Percentiles rank a stretch among this genome's conserved stretches.
phyloP scores from a whole-genome alignment of 352 stramenopile species.

The Blastocystis sp. region DNA sequence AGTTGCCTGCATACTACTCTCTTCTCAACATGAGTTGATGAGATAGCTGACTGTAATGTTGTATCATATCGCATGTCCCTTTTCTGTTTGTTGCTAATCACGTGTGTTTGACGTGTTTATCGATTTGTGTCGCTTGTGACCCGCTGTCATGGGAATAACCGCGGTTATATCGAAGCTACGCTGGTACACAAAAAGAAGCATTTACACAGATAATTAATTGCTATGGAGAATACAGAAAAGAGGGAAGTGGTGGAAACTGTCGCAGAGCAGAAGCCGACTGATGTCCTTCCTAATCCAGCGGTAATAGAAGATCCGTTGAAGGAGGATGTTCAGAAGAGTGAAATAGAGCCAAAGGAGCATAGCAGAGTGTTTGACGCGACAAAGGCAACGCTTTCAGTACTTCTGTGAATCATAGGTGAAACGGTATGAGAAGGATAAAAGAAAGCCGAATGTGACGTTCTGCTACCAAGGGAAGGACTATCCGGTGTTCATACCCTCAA shows the following conservation, averaged over 20 bases:
- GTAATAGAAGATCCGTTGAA: background rate
- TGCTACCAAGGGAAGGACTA: conserved; percentile 66
- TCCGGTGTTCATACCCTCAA: background rate
- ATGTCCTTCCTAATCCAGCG: background rate
- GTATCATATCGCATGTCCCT: background rate
- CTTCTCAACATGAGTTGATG: background rate
- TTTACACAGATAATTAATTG: background rate
- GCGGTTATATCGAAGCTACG: background rate
- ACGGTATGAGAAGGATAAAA: background rate
- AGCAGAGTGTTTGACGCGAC: conserved; percentile 24
- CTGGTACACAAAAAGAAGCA: background rate
- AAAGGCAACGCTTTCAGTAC: background rate
- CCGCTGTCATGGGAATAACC: background rate
- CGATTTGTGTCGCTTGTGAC: too few relatives aligned
- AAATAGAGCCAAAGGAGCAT: background rate
- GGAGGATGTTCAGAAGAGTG: background rate
- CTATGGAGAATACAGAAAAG: background rate
- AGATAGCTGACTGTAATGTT: background rate
- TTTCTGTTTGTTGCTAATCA: too few relatives aligned
- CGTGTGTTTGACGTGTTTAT: too few relatives aligned
- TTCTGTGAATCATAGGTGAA: background rate
- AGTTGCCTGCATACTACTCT: background rate
- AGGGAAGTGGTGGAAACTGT: background rate
- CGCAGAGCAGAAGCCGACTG: background rate
- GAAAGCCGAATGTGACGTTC: conserved; percentile 22